Evolutionary conservation across 169 alveolate genomes (phyloP).

Genomic region (Cryptosporidium meleagridis): DNA sequence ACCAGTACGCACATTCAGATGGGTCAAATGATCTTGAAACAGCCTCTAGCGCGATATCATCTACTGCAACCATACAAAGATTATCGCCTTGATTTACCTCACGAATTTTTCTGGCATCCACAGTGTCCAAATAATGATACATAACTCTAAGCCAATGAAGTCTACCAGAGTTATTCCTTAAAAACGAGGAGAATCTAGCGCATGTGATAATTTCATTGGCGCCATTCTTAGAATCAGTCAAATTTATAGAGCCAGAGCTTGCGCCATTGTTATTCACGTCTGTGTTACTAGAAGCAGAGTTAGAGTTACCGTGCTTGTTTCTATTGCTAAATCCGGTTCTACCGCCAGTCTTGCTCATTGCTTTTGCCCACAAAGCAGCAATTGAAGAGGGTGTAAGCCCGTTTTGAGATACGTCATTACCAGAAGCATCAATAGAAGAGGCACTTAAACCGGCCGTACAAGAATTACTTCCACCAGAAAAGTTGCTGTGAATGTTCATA

Average conservation of each 20-base stretch:
- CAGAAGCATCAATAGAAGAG: not conserved
- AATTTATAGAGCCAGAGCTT: not conserved
- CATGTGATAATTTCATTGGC: conserved; percentile 37
- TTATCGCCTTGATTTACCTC: not conserved
- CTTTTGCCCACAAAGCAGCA: conserved; percentile 74
- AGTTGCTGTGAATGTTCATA: not conserved
- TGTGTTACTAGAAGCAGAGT: not conserved
- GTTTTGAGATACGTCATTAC: conserved; percentile 6
- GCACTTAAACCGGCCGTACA: not conserved
- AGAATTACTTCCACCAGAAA: not conserved
- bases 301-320: not conserved
- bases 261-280: not conserved
- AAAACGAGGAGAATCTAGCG: conserved; percentile 69
- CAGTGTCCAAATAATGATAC: conserved; percentile 69
- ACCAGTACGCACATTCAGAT: conserved; percentile 75
- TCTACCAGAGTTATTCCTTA: conserved; percentile 69
- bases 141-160: conserved; percentile 69
- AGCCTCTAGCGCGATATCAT: conserved; percentile 70
- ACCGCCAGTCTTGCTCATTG: conserved; percentile 75
- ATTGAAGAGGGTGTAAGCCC: conserved; percentile 59
- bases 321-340: conserved; percentile 46
- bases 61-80: conserved; percentile 63
- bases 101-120: conserved; percentile 30
- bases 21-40: conserved; percentile 69
- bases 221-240: not conserved